Evolutionary conservation across 352 stramenopile genomes (phyloP), one percentile per base, ranked within the genome.

Genomic region (Phytophthora sp.): DNA sequence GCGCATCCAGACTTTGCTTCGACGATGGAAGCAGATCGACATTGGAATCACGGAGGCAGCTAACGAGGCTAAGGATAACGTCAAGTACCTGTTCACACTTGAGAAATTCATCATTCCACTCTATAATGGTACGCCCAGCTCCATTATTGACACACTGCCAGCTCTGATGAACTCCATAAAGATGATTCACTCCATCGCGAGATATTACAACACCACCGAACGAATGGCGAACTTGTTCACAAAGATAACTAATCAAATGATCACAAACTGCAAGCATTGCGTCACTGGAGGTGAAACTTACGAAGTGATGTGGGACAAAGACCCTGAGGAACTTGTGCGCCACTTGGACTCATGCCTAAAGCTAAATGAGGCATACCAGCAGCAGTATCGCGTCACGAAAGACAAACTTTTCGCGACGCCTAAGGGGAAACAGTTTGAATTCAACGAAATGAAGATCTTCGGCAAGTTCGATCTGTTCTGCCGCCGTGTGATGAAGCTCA

Each of bases 201-300:
- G 97, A 41, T 99, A 99, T 62, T 99, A 99, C 84, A 99, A 99
- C 71, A 99, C 96, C n/a, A 97, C 89, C 5, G 97, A 99, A 64
- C 86, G 97, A 26, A 99, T 99, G 89, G 95, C 95, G 0, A 97
- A 94, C 32, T 80, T 99, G 46, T 98, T 99, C 55, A 88, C 88
- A 3, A 99, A 99, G 72, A 99, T 99, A 62, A 99, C 97, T 0
- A 97, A 99, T 71, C 97, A 99, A 72, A 99, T 99, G 96, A 99
- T 99, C 69, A 80, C 88, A 5, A 98, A 98, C 69, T 99, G 97
- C 80, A 99, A 98, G 59, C 83, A 96, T 24, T 98, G 92, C 53
- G 97, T 99, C 42, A 95, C 87, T 3, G 78, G 77, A 8, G 87
- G 86, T 3, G 88, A 96, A 30, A 82, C 69, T 15, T 94, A 92